Base-by-base conservation (phyloP, 441 rosid species). In the Gossypium trilobum region DNA sequence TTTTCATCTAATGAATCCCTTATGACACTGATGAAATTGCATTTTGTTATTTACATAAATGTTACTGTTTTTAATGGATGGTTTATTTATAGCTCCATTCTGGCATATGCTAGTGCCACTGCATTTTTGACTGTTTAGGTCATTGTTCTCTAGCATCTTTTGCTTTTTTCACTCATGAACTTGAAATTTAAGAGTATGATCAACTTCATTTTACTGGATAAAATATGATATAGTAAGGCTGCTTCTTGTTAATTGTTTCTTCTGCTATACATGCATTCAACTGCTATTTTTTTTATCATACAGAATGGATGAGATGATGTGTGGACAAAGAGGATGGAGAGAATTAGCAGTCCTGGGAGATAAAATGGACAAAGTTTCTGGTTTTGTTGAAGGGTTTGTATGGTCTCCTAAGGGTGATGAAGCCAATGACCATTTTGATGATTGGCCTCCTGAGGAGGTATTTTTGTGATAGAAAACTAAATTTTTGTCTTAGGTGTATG, bases 271-370 rank as follows among this genome's bases (percentile, higher is more conserved):
- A 22, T 73, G 64, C 39, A 71, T 59, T 19, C 11, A 20, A 50
- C 55, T 20, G n/a, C 54, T 59, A 5, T 17, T 55, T 58, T 36
- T 33, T 31, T 70, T 54, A 63, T 73, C 72, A 20, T 78, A 71
- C 83, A 87, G 91, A 81, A 86, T 88, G 92, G 87, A 88, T 84
- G 87, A 86, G 69, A 85, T 83, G 92, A 88, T 88, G 90, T 81
- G 79, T 77, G 90, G 88, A 62, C 90, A 88, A 73, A 82, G 92
- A 66, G 90, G 92, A 48, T 86, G 90, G 90, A 86, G 92, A 73
- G 92, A 88, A 76, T 84, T 88, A 79, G 87, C 92, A 23, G 77
- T 86, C 39, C 63, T 84, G 55, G 90, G 89, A 44, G 90, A 85
- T 74, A 88, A 84, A 72, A 85, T 86, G 29, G 85, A 88, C 77